These are phyloP conservation scores for Sarocladium oryzae DNA, from an alignment of 2,329 filamentous ascomycete genomes.

Conservation along the genomic window DNA sequence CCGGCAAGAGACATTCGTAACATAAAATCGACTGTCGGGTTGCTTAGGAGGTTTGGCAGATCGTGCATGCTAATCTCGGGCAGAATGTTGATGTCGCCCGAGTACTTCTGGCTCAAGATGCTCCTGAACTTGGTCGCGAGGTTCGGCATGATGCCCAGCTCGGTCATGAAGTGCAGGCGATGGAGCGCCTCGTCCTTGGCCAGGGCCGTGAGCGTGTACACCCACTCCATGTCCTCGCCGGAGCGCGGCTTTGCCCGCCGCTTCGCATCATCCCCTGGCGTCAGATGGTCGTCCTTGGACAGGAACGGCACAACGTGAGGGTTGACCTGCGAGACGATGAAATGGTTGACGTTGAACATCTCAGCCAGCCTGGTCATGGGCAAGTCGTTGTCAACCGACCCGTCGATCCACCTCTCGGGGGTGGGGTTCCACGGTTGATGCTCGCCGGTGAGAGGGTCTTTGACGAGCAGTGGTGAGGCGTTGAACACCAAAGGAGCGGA, in stretches of 20 bases:
- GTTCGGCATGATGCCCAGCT: slow-evolving; percentile 75
- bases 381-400: slow-evolving; percentile 89
- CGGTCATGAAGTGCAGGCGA: slow-evolving; percentile 71
- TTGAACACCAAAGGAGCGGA: slow-evolving; percentile 85
- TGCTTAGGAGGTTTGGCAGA: slow-evolving; percentile 70
- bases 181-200: slow-evolving; percentile 77
- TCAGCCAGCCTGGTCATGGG: slow-evolving; percentile 85
- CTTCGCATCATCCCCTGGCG: slow-evolving; percentile 25
- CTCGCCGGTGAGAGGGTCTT: slow-evolving; percentile 73
- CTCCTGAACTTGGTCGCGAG: slow-evolving; percentile 71
- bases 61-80: slow-evolving; percentile 71
- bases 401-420: slow-evolving; percentile 84
- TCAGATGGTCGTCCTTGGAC: slow-evolving; percentile 60
- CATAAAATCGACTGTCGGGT: slow-evolving; percentile 86
- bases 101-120: slow-evolving; percentile 84
- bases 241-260: neutral
- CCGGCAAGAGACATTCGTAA: slow-evolving; percentile 67
- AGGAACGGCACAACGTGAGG: slow-evolving; percentile 88
- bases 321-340: slow-evolving; percentile 95
- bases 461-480: slow-evolving; percentile 71
- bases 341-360: slow-evolving; percentile 98
- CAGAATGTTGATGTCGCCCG: slow-evolving; percentile 90
- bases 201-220: slow-evolving; percentile 62
- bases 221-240: slow-evolving; percentile 46
- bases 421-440: slow-evolving; percentile 80